phyloP scores from a whole-genome alignment of 371 early-diverging fungal species.

The Lichtheimia corymbifera region DNA sequence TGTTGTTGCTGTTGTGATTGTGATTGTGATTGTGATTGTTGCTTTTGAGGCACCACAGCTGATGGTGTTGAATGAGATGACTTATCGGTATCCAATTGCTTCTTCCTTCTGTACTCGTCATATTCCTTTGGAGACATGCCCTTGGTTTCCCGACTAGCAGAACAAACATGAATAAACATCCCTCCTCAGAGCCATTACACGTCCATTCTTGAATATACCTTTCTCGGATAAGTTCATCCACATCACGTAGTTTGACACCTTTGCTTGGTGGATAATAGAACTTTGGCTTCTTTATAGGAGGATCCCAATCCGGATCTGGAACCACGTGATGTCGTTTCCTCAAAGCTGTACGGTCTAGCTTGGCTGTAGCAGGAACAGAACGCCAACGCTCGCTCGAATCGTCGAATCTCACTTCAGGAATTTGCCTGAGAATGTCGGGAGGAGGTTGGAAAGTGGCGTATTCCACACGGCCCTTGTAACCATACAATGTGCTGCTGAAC shows the following conservation, averaged over 20 bases:
- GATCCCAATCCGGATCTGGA: conserved; percentile 12
- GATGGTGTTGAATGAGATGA: background rate
- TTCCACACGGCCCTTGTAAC: conserved; percentile 13
- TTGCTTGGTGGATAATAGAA: conserved; percentile 10
- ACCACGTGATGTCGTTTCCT: conserved; percentile 18
- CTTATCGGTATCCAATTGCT: background rate
- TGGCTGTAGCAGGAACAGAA: conserved; percentile 3
- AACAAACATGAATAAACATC: background rate
- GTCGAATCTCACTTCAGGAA: conserved; percentile 4
- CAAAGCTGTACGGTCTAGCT: conserved; percentile 8
- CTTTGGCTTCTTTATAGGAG: conserved; percentile 7
- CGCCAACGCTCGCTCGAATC: conserved; percentile 15
- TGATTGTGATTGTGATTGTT: background rate
- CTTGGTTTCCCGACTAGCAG: conserved; percentile 5
- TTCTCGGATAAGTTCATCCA: conserved; percentile 15
- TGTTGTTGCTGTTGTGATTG: background rate
- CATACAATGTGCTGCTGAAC: conserved; percentile 7
- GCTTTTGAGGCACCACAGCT: background rate
- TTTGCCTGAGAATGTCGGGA: conserved; percentile 9
- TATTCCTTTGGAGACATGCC: conserved; percentile 9
- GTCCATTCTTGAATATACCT: conserved; percentile 7
- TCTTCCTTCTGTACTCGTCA: background rate
- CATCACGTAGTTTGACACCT: conserved; percentile 17
- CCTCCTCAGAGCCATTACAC: too few relatives aligned
- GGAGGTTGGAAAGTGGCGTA: conserved; percentile 22